A percentile compares a stretch with the other conserved stretches of the same genome.
Evolutionary conservation across 352 stramenopile genomes (phyloP).

Genomic region (Phytophthora nicotianae): DNA sequence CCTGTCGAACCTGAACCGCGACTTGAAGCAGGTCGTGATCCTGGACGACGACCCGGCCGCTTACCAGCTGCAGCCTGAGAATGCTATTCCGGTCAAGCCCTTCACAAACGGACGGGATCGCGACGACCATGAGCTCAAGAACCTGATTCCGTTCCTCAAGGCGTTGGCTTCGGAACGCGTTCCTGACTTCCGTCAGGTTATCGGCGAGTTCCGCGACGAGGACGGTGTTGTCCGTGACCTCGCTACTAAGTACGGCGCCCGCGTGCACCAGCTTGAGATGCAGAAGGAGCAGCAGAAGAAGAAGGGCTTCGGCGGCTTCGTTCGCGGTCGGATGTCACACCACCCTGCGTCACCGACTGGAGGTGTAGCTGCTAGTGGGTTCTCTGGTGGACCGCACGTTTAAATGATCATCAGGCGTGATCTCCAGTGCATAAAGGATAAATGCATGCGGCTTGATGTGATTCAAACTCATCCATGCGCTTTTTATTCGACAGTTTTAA

Average conservation of each 20-base stretch:
- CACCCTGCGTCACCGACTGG: slow-evolving; percentile 42
- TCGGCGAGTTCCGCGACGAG: slow-evolving; percentile 81
- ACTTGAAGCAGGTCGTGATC: slow-evolving; percentile 83
- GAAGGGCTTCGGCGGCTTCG: slow-evolving; percentile 84
- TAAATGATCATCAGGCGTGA: slow-evolving; percentile 18
- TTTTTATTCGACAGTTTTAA: no score
- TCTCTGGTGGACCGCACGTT: slow-evolving; percentile 27
- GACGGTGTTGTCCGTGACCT: slow-evolving; percentile 83
- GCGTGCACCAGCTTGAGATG: slow-evolving; percentile 80
- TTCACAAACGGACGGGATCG: slow-evolving; percentile 85
- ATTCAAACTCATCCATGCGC: background rate
- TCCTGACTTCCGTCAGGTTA: slow-evolving; percentile 74
- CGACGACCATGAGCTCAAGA: slow-evolving; percentile 76
- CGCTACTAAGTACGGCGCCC: slow-evolving; percentile 74
- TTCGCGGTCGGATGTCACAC: slow-evolving; percentile 72
- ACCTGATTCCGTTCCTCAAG: slow-evolving; percentile 88
- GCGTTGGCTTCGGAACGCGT: slow-evolving; percentile 80
- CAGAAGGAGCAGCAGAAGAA: slow-evolving; percentile 83
- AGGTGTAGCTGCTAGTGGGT: slow-evolving; percentile 24
- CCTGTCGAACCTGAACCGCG: slow-evolving; percentile 77
- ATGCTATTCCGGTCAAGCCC: slow-evolving; percentile 79
- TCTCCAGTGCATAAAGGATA: slow-evolving; percentile 8
- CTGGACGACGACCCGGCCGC: slow-evolving; percentile 81
- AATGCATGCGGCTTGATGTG: background rate
- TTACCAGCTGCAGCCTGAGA: slow-evolving; percentile 86